Evolutionary conservation across 805 yeast genomes (phyloP), one percentile per base, ranked within the genome.

Genomic region (Metschnikowia peoriensis): DNA sequence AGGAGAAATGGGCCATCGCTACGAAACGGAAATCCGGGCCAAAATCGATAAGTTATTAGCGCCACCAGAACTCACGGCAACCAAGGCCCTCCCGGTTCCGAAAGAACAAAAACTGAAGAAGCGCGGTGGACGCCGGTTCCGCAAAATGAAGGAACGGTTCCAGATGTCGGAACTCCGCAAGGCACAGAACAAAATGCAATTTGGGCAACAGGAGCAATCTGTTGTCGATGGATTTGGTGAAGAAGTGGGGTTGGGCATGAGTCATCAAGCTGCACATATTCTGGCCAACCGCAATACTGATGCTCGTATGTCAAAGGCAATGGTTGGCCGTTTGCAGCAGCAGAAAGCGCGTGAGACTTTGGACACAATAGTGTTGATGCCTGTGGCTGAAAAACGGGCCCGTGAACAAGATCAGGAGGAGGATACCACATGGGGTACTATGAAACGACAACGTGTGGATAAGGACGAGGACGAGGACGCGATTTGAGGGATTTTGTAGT

Each of bases 241-340:
- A 49, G 96, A 89, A 61, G 73, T 87, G 34, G 97, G 97, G 0
- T 62, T 90, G 46, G 96, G 97, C 3, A 83, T 89, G 89, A 76
- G 83, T 40, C 71, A 76, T 9, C 55, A 61, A 64, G 53, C 59
- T n/a, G 64, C 62, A 17, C 63, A 58, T 43, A 64, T 70, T 27
- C 66, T 63, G 61, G 71, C 71, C 15, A 79, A 75, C 57, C 64
- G 68, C 1, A 79, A 79, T 46, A 83, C 83, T 27, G 73, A 68
- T 50, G 85, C 89, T 2, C 79, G 80, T 56, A 66, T 87, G 72
- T 76, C 87, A 1, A 87, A 87, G 65, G 71, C 75, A 1, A 81
- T 86, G 86, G 76, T 77, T 51, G 61, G 66, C 15, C 72, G 90
- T 50, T 61, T 83, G 47, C 67, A 63, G 52, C 58, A 46, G 55